phyloP scores from a whole-genome alignment of 176 grass and related monocot species.

The Eleusine coracana region DNA sequence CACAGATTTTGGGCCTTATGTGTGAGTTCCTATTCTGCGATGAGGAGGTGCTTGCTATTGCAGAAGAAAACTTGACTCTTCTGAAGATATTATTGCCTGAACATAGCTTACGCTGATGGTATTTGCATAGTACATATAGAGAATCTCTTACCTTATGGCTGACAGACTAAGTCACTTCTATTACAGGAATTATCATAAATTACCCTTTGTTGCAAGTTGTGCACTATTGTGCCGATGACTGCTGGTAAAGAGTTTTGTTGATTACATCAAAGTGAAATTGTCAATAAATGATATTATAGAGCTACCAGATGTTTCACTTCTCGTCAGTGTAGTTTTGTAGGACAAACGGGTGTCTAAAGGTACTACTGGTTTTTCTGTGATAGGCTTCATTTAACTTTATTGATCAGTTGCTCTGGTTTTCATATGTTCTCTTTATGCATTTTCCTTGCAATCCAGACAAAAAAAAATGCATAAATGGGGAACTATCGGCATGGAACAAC shows the following conservation, averaged over 20 bases:
- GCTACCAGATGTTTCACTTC: no score
- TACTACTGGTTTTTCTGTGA: background rate
- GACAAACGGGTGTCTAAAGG: no score
- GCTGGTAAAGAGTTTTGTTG: no score
- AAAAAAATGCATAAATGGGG: background rate
- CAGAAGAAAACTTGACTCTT: background rate
- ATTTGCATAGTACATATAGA: background rate
- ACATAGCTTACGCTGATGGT: background rate
- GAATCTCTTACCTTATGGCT: no score
- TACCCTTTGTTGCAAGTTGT: no score
- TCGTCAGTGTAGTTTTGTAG: no score
- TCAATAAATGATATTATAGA: no score
- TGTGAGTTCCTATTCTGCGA: background rate
- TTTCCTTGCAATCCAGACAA: constrained; percentile 2
- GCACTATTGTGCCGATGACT: no score
- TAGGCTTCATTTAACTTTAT: background rate
- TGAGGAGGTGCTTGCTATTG: background rate
- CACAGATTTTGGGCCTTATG: background rate
- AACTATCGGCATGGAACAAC: background rate
- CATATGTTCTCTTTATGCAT: background rate
- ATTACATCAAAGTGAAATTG: no score
- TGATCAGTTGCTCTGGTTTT: constrained; percentile 8
- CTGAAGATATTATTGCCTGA: constrained; percentile 4
- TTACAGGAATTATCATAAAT: no score
- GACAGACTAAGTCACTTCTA: no score